Evolutionary conservation across 2,329 filamentous ascomycete species (phyloP).

Genomic region (Graphium sp.): DNA sequence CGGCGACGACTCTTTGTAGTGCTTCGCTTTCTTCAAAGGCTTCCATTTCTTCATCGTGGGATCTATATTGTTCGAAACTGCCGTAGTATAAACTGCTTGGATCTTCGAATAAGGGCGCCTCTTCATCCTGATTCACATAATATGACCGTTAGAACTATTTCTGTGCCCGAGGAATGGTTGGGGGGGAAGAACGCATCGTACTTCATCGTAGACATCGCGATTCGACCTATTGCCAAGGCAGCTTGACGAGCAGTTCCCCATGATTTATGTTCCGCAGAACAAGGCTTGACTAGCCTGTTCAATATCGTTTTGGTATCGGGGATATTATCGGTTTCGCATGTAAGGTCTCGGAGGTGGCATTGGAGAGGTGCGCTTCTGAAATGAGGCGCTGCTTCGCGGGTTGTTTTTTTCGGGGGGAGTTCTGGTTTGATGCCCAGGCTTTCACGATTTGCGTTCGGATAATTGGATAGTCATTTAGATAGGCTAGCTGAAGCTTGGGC

Average conservation of each 20-base stretch:
- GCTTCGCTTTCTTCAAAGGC: slow-evolving; percentile 48
- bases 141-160: slow-evolving; percentile 3
- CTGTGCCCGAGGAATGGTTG: neutral
- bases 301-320: too few species aligned
- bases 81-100: slow-evolving; percentile 41
- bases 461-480: too few species aligned
- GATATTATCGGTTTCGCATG: too few species aligned
- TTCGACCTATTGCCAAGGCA: slow-evolving; percentile 33
- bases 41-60: slow-evolving; percentile 43
- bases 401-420: too few species aligned
- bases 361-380: too few species aligned
- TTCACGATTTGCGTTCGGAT: too few species aligned
- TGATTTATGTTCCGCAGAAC: slow-evolving; percentile 11
- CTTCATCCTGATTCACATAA: slow-evolving; percentile 33
- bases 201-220: slow-evolving; percentile 36
- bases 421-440: too few species aligned
- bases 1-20: slow-evolving; percentile 44
- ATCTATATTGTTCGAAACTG: slow-evolving; percentile 40
- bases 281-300: too few species aligned
- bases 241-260: slow-evolving; percentile 46
- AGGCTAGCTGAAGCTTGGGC: too few species aligned
- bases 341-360: too few species aligned
- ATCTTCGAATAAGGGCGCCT: slow-evolving; percentile 43
- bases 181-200: slow-evolving; percentile 16
- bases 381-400: too few species aligned